Evolutionary conservation across 345 rosid species (phyloP).

Genomic region (Reutealis trisperma): DNA sequence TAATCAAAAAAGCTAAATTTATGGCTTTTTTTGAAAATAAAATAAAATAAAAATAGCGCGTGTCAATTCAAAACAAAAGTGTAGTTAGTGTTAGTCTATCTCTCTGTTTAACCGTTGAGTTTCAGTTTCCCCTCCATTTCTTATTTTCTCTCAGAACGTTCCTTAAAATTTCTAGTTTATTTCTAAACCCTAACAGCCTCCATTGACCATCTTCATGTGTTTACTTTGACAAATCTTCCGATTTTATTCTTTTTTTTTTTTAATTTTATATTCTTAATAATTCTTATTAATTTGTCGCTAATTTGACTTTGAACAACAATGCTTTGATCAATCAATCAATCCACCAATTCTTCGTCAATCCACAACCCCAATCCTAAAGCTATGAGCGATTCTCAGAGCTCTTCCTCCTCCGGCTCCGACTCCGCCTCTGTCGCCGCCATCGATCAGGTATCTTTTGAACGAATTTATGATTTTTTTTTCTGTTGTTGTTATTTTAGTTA

Average conservation of each 20-base stretch:
- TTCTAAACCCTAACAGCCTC: not conserved
- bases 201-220: not conserved
- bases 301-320: not conserved
- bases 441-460: slow-evolving; percentile 55
- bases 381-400: slow-evolving; percentile 69
- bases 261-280: too few species aligned
- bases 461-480: not conserved
- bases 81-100: not conserved
- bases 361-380: slow-evolving; percentile 5
- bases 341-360: too few species aligned
- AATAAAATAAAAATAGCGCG: too few species aligned
- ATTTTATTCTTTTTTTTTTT: not conserved
- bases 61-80: too few species aligned
- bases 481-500: not conserved
- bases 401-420: slow-evolving; percentile 59
- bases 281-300: not conserved
- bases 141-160: not conserved
- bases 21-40: too few species aligned
- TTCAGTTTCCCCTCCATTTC: slow-evolving; percentile 18
- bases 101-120: slow-evolving; percentile 23
- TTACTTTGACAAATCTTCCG: slow-evolving; percentile 1
- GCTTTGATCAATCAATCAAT: slow-evolving; percentile 10
- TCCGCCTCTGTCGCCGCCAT: slow-evolving; percentile 59
- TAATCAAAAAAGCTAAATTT: too few species aligned
- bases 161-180: not conserved